These are phyloP conservation scores for Aethionema arabicum DNA, from an alignment of 345 rosid species.

Conservation along the genomic window DNA sequence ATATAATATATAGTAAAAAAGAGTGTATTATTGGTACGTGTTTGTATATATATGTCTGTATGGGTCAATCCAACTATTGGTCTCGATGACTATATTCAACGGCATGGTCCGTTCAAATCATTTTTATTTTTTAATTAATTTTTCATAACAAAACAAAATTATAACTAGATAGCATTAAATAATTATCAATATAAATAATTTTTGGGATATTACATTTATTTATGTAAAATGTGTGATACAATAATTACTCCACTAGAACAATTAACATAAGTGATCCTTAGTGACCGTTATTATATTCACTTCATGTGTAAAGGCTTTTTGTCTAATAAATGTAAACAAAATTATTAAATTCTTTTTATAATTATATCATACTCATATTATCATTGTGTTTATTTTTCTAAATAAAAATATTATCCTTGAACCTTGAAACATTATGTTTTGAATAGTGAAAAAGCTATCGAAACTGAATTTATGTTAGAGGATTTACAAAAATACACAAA, in stretches of 20 bases:
- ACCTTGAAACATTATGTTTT: background rate
- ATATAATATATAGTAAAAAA: background rate
- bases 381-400: conserved; percentile 4
- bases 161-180: conserved; percentile 27
- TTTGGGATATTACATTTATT: conserved; percentile 1
- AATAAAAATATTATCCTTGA: background rate
- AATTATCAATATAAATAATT: conserved; percentile 1
- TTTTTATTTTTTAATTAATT: background rate
- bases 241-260: conserved; percentile 29
- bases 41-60: conserved; percentile 24
- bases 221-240: conserved; percentile 7
- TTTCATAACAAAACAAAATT: conserved; percentile 15
- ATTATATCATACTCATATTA: conserved; percentile 20
- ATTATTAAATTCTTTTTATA: background rate
- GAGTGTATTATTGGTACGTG: conserved; percentile 34
- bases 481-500: no score
- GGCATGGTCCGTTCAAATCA: conserved; percentile 32
- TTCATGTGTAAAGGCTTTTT: conserved; percentile 19
- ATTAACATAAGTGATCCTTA: conserved; percentile 5
- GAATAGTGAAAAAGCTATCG: no score
- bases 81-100: conserved; percentile 36
- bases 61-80: conserved; percentile 27
- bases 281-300: conserved; percentile 30
- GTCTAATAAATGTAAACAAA: conserved; percentile 27
- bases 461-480: no score